Base-by-base conservation (phyloP, 805 yeast genomes). In the Debaryomyces maramus region DNA sequence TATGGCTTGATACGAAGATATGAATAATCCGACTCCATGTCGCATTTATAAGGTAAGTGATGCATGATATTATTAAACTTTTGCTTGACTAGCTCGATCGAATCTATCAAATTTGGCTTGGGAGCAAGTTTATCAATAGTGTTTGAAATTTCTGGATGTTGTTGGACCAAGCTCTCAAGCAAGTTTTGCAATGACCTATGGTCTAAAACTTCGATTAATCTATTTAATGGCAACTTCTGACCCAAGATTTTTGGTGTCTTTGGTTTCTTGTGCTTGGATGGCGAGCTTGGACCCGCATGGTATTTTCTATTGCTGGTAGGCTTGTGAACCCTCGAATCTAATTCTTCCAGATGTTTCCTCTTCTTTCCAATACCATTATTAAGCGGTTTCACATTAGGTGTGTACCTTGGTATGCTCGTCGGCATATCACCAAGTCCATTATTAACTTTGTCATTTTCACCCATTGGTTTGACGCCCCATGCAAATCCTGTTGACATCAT, bases 21-120 rank as follows among this genome's bases (percentile, higher is more conserved):
- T 4, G 90, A 80, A 55, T 88, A 88, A 58, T 88, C 96, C 34
- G 85, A 78, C 26, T 75, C 70, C 7, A 74, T 70, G 50, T 85
- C 89, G 46, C 87, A 88, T 48, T 82, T 81, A 58, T 85, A 87
- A 1, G 96, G 96, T 47, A 88, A 61, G 43, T 74, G 71, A 7
- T 58, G 57, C 15, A 64, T 51, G 19, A 86, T 75, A 4, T 53
- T 55, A 15, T 70, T 56, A 34, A 76, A 63, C 51, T 80, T 78
- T 5, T 55, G 50, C 27, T 65, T 58, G 38, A 88, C 65, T 30
- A 78, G 66, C 8, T 61, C 67, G 7, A 83, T 56, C 5, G 85
- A 75, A 41, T 74, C 71, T 9, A 67, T 58, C 3, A 80, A 72
- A 0, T 81, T 67, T 11, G 89, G 80, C 36, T 68, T 69, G 18